Percentiles rank a stretch among this genome's conserved stretches.
These are phyloP conservation scores for Chalara sp. DNA, from an alignment of 2,329 filamentous ascomycete genomes.

Conservation along the genomic window DNA sequence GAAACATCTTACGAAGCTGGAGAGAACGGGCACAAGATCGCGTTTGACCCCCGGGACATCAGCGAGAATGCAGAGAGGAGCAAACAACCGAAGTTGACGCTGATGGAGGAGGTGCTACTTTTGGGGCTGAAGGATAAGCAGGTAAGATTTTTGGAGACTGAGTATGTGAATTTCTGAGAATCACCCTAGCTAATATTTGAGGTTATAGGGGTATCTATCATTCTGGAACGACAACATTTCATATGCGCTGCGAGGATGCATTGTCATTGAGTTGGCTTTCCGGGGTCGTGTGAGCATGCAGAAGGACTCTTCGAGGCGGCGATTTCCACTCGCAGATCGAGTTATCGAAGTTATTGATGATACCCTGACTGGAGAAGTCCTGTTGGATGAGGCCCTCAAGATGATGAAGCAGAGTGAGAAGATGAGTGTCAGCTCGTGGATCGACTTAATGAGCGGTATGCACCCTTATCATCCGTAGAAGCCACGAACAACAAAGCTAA, in stretches of 20 bases:
- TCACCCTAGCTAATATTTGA: not conserved
- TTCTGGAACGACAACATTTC: constrained; percentile 99
- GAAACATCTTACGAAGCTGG: constrained; percentile 85
- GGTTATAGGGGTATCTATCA: constrained; percentile 79
- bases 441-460: constrained; percentile 94
- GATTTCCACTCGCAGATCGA: constrained; percentile 87
- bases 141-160: constrained; percentile 43
- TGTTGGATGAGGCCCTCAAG: constrained; percentile 95
- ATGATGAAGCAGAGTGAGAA: constrained; percentile 99
- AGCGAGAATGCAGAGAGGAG: constrained; percentile 92
- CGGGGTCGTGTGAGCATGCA: constrained; percentile 97
- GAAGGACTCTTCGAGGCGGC: constrained; percentile 84
- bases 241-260: constrained; percentile 93
- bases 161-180: too few relatives aligned
- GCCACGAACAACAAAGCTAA: not conserved
- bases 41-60: constrained; percentile 93
- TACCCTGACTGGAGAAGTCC: constrained; percentile 89
- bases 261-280: constrained; percentile 95
- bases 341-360: constrained; percentile 97
- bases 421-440: constrained; percentile 99
- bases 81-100: constrained; percentile 95
- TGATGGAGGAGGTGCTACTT: constrained; percentile 97
- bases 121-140: constrained; percentile 98
- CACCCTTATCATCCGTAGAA: constrained; percentile 1
- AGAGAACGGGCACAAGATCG: constrained; percentile 98